These are phyloP conservation scores for Carpinus fangiana DNA, from an alignment of 306 rosid species.

Conservation along the genomic window DNA sequence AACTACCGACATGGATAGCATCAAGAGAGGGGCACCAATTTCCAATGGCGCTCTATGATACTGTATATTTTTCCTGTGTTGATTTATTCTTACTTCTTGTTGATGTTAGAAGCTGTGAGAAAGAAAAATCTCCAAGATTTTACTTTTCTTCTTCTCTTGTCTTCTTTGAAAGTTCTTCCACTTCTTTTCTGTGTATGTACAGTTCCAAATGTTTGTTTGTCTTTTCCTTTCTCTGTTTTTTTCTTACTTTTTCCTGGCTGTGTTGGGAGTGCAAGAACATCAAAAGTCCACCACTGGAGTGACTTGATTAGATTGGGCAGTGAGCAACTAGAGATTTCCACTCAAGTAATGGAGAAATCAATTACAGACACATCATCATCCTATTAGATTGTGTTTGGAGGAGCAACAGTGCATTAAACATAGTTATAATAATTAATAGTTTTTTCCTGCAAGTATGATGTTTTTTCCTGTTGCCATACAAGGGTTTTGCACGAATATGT, in stretches of 20 bases:
- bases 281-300: constrained; percentile 23
- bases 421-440: background rate
- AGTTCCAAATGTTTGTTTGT: constrained; percentile 63
- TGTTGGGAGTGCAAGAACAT: constrained; percentile 37
- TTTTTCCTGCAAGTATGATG: background rate
- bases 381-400: constrained; percentile 37
- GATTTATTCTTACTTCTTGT: constrained; percentile 23
- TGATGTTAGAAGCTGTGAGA: constrained; percentile 43
- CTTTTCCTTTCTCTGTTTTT: constrained; percentile 27
- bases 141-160: constrained; percentile 24
- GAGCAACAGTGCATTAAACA: constrained; percentile 17
- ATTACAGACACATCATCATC: constrained; percentile 16
- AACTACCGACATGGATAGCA: constrained; percentile 89
- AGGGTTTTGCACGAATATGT: background rate
- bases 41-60: constrained; percentile 53
- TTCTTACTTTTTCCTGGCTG: constrained; percentile 28
- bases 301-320: constrained; percentile 24
- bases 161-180: constrained; percentile 36
- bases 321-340: constrained; percentile 29
- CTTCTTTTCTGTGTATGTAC: constrained; percentile 36
- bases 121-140: constrained; percentile 38
- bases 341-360: constrained; percentile 10
- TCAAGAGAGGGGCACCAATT: constrained; percentile 83
- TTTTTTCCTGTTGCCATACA: background rate
- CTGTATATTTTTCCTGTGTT: constrained; percentile 28